These are phyloP conservation scores for Vicia villosa DNA, from an alignment of 306 rosid species.

Conservation along the genomic window DNA sequence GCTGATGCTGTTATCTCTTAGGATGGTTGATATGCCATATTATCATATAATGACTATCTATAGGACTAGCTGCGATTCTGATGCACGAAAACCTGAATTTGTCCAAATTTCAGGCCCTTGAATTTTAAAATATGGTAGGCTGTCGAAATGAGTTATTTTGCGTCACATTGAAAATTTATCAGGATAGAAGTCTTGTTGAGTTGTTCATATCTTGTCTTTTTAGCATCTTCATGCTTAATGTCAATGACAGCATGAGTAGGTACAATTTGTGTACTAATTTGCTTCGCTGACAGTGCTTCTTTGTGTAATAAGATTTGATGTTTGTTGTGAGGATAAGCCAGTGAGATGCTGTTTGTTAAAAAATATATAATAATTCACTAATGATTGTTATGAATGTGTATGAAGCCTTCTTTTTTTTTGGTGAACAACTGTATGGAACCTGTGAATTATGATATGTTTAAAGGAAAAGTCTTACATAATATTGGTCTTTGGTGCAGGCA, in stretches of 20 bases:
- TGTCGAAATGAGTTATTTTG: neutral
- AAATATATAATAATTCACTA: too few species aligned
- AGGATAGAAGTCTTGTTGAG: constrained; percentile 11
- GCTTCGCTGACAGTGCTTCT: too few species aligned
- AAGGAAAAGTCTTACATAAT: constrained; percentile 20
- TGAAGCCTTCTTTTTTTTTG: too few species aligned
- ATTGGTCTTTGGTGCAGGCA: constrained; percentile 52
- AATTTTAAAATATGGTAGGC: neutral
- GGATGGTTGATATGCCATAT: neutral
- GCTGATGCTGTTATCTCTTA: constrained; percentile 20
- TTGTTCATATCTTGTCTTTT: constrained; percentile 18
- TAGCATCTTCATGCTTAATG: constrained; percentile 34
- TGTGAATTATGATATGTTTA: neutral
- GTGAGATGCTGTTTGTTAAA: too few species aligned
- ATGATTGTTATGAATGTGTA: too few species aligned
- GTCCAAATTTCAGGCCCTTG: too few species aligned
- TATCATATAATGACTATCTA: neutral
- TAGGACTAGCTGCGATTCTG: neutral
- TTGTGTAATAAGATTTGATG: too few species aligned
- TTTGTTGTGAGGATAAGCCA: too few species aligned
- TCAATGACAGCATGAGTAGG: neutral
- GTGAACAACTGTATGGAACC: too few species aligned
- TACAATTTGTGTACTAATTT: too few species aligned
- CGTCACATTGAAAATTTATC: too few species aligned
- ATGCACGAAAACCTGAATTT: constrained; percentile 34